These are phyloP conservation scores for Kazachstania sp. DNA, from an alignment of 1,139 yeast species.

Conservation along the genomic window DNA sequence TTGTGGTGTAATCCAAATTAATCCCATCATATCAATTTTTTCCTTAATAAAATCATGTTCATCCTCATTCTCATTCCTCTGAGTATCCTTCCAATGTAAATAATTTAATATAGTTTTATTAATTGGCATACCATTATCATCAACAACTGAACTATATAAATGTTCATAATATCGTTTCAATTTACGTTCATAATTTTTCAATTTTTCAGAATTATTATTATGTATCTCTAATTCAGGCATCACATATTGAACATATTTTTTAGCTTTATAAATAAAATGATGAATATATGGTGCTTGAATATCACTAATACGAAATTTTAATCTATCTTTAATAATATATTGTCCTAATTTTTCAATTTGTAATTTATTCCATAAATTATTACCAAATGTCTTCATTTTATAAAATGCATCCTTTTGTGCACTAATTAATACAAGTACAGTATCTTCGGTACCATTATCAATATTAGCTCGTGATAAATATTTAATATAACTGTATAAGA, in stretches of 20 bases:
- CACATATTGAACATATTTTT: constrained; percentile 51
- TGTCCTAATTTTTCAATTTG: constrained; percentile 31
- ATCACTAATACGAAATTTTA: constrained; percentile 40
- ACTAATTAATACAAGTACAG: constrained; percentile 64
- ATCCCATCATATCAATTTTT: constrained; percentile 36
- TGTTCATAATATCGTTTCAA: constrained; percentile 24
- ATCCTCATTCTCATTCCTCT: neutral
- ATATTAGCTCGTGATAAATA: constrained; percentile 33
- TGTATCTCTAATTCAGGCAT: constrained; percentile 25
- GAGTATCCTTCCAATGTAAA: constrained; percentile 30
- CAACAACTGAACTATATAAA: constrained; percentile 19
- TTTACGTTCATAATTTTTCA: constrained; percentile 14
- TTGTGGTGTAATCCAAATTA: constrained; percentile 48
- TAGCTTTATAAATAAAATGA: constrained; percentile 76
- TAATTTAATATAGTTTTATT: constrained; percentile 24
- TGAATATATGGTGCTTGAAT: constrained; percentile 54
- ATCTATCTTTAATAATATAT: constrained; percentile 33
- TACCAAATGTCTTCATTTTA: constrained; percentile 56
- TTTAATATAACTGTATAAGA: constrained; percentile 70
- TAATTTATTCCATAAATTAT: constrained; percentile 42
- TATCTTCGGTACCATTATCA: constrained; percentile 26
- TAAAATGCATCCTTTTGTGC: constrained; percentile 80
- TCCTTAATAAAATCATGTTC: constrained; percentile 13
- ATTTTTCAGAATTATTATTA: neutral
- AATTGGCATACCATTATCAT: constrained; percentile 21